Conservation (phyloP, 805 yeast species). For the Brettanomyces nanus region DNA sequence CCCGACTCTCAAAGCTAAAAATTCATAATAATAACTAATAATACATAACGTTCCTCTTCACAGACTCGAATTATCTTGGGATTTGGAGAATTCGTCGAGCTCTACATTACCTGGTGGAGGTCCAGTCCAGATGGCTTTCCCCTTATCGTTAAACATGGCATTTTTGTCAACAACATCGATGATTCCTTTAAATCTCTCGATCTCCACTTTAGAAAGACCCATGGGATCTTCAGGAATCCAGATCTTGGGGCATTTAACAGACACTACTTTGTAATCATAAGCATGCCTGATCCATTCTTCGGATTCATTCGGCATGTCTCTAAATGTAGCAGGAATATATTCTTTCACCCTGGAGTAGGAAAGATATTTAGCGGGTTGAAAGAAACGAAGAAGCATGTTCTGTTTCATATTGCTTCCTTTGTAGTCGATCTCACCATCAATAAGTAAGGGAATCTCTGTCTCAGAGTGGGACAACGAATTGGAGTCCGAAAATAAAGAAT, state of each 20-base stretch:
- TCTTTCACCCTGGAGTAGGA: slow-evolving; percentile 40
- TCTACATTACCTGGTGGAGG: slow-evolving; percentile 37
- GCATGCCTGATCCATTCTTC: slow-evolving; percentile 50
- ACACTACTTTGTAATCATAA: slow-evolving; percentile 68
- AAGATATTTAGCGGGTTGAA: slow-evolving; percentile 47
- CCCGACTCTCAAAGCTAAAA: too few species aligned
- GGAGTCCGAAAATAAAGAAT: neutral
- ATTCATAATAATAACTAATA: too few species aligned
- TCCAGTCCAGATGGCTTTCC: slow-evolving; percentile 40
- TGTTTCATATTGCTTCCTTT: slow-evolving; percentile 7
- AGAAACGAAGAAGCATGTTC: slow-evolving; percentile 32
- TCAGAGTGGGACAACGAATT: neutral
- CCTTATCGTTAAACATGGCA: slow-evolving; percentile 48
- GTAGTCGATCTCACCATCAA: slow-evolving; percentile 51
- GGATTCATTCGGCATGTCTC: slow-evolving; percentile 34
- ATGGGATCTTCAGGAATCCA: slow-evolving; percentile 91
- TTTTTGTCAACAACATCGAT: slow-evolving; percentile 63
- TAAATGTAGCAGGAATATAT: slow-evolving; percentile 53
- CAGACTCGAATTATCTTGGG: too few species aligned
- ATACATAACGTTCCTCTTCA: too few species aligned
- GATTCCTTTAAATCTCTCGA: slow-evolving; percentile 44
- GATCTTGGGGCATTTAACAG: slow-evolving; percentile 60
- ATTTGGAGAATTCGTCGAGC: neutral
- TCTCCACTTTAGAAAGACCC: slow-evolving; percentile 65
- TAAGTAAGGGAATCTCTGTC: slow-evolving; percentile 48